phyloP scores from a whole-genome alignment of 441 rosid genomes.

The Pelargonium cotyledonis region DNA sequence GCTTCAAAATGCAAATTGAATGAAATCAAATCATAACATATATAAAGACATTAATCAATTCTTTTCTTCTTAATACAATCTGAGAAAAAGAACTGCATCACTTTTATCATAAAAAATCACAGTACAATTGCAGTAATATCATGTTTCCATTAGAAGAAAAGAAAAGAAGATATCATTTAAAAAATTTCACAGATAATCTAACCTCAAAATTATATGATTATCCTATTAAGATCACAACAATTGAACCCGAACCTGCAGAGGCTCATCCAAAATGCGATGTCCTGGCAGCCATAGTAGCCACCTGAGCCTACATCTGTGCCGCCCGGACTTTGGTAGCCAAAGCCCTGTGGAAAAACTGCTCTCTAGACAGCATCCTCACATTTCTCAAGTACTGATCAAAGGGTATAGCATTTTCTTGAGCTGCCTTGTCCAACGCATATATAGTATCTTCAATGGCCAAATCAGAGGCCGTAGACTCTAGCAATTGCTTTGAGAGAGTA shows the following conservation, averaged over 20 bases:
- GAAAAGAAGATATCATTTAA: neutral
- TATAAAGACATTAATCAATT: neutral
- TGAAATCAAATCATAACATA: neutral
- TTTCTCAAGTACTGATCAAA: conserved; percentile 85
- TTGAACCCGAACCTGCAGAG: conserved; percentile 1
- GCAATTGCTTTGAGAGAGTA: conserved; percentile 64
- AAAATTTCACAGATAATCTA: conserved; percentile 24
- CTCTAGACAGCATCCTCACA: conserved; percentile 78
- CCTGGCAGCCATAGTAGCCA: conserved; percentile 73
- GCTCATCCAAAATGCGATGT: conserved; percentile 38
- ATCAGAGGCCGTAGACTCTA: conserved; percentile 71
- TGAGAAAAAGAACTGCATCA: neutral
- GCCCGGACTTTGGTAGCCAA: conserved; percentile 72
- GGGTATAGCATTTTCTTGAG: conserved; percentile 69
- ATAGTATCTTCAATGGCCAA: conserved; percentile 82
- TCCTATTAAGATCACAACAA: neutral
- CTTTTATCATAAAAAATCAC: neutral
- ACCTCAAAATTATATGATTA: conserved; percentile 17
- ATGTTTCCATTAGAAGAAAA: neutral
- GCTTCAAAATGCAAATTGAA: neutral
- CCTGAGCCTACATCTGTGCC: conserved; percentile 83
- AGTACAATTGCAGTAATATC: neutral
- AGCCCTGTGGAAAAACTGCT: conserved; percentile 92
- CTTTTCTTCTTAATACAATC: neutral
- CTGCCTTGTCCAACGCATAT: conserved; percentile 71